Conservation (phyloP, 768 basidiomycete species). For the Sporobolomyces phaffii region DNA sequence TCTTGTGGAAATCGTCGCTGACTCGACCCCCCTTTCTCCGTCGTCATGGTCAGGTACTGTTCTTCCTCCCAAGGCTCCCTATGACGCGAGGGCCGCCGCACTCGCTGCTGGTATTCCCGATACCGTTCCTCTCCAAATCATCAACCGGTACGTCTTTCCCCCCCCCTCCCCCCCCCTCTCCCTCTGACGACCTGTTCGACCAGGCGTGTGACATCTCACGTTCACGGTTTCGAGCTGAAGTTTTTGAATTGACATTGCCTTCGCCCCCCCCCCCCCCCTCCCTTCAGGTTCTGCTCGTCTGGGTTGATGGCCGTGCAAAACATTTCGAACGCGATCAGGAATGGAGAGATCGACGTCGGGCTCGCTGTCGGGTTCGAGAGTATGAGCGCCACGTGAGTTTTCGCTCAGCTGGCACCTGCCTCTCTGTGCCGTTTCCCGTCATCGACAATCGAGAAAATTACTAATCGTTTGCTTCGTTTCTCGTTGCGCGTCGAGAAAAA, state of each 20-base stretch:
- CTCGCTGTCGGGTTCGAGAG: constrained; percentile 82
- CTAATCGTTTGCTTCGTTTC: too few relatives aligned
- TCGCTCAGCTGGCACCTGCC: too few relatives aligned
- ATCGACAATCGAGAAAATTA: too few relatives aligned
- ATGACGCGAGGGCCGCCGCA: constrained; percentile 80
- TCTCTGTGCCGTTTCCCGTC: too few relatives aligned
- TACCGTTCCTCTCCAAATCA: constrained; percentile 66
- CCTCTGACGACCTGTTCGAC: too few relatives aligned
- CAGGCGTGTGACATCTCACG: too few relatives aligned
- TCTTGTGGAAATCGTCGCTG: too few relatives aligned
- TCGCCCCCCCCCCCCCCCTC: not conserved
- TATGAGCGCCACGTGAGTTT: constrained; percentile 58
- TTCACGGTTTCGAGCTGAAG: too few relatives aligned
- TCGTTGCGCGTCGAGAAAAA: too few relatives aligned
- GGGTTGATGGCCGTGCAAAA: constrained; percentile 75
- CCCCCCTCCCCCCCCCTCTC: not conserved
- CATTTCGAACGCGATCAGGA: constrained; percentile 70
- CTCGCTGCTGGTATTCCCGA: constrained; percentile 74
- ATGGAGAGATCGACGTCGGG: constrained; percentile 80
- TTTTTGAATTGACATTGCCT: not conserved
- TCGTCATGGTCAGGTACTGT: constrained; percentile 69
- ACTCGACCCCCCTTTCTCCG: too few relatives aligned
- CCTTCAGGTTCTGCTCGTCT: constrained; percentile 65
- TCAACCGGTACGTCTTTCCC: constrained; percentile 56
- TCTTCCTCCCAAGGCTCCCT: constrained; percentile 71